Base-by-base conservation (phyloP, 2,329 filamentous ascomycete species). In the Epichloe coenophiala region DNA sequence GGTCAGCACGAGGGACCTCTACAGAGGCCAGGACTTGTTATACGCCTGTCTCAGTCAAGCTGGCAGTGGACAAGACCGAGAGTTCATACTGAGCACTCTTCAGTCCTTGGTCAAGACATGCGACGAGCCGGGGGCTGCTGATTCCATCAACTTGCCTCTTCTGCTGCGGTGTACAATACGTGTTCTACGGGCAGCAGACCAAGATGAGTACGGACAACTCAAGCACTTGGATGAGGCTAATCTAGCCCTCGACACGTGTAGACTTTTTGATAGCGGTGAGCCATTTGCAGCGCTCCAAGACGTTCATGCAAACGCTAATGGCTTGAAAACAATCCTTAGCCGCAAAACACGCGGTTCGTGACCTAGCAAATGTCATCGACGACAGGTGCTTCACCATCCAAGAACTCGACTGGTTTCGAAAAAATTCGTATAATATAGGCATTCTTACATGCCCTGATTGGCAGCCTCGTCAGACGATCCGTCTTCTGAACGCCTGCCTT, bases 401-500 rank as follows among this genome's bases (percentile, higher is more conserved):
- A 3, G 88, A 95, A 58, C 71, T 94, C 3, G 77, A 90, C 57
- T 95, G 88, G 88, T 90, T 95, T 62, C 84, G 83, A 38, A 83
- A 83, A 55, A 91, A 86, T 55, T 76, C 84, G 1, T 95, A 94
- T 69, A 94, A 93, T 56, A 64, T 89, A 6, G 83, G 81, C 0
- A 65, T 91, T 4, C 79, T 81, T 53, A 72, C 83, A 56, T 71
- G 73, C 2, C 69, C 76, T 3, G 55, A 52, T 1, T 83, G 84
- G 72, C 63, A 75, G 23, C 71, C 81, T 1, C 61, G 64, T 5
- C 65, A 73, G 46, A 69, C 83, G 0, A 61, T 82, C 3, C 70
- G 76, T 3, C 72, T 95, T 23, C 66, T 83, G 45, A 63, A 61
- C 4, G 68, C 69, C 31, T 82, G 77, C 53, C 66, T 80, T 37